phyloP scores from a whole-genome alignment of 352 stramenopile genomes.

The Blastocystis sp. region DNA sequence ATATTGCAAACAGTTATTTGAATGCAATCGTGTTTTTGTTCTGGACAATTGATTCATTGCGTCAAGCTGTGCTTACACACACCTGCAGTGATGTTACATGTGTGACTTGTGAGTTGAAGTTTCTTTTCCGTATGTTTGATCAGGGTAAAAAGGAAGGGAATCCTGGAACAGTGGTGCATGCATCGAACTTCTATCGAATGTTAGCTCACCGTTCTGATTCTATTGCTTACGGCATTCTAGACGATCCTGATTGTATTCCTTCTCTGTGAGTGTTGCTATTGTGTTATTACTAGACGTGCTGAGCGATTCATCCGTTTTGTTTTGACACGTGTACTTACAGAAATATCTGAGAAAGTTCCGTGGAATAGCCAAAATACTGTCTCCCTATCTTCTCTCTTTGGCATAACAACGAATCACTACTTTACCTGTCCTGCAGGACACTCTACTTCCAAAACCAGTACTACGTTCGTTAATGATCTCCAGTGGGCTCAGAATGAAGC shows the following conservation, averaged over 20 bases:
- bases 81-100: background rate
- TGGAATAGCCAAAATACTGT: background rate
- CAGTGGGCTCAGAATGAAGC: background rate
- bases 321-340: background rate
- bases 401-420: background rate
- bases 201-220: conserved; percentile 70
- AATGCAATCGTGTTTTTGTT: conserved; percentile 37
- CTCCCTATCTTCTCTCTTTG: background rate
- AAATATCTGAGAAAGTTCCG: background rate
- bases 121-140: conserved; percentile 70
- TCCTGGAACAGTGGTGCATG: conserved; percentile 63
- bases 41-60: background rate
- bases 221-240: conserved; percentile 71
- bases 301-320: conserved; percentile 27
- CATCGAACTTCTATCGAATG: conserved; percentile 71
- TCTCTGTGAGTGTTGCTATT: background rate
- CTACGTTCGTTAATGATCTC: background rate
- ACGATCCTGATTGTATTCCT: conserved; percentile 64
- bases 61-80: background rate
- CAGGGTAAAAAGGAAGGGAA: background rate
- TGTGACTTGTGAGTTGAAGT: conserved; percentile 67
- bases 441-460: background rate
- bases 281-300: background rate
- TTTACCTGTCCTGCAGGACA: background rate
- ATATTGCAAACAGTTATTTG: conserved; percentile 45